These are phyloP conservation scores for Geosmithia flava DNA, from an alignment of 2,329 filamentous ascomycete genomes.

Conservation along the genomic window DNA sequence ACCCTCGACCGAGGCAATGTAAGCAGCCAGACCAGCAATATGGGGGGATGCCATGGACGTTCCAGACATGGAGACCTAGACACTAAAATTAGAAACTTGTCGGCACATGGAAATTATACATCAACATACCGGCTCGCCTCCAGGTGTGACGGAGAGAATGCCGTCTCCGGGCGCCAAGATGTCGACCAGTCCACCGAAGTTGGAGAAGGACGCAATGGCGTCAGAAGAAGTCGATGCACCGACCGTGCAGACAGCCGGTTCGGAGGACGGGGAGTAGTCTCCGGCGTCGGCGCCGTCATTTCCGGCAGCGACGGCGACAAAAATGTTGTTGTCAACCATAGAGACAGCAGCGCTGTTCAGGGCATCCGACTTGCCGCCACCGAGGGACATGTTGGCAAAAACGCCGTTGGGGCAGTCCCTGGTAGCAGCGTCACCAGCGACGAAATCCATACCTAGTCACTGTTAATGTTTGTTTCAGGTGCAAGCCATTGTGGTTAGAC, in stretches of 20 bases:
- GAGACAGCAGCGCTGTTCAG: slow-evolving; percentile 34
- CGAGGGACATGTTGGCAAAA: slow-evolving; percentile 43
- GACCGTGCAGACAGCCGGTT: slow-evolving; percentile 33
- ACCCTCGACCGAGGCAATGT: slow-evolving; percentile 31
- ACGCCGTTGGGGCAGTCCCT: slow-evolving; percentile 16
- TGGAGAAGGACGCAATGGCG: slow-evolving; percentile 30
- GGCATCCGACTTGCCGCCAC: slow-evolving; percentile 28
- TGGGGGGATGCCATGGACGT: slow-evolving; percentile 28
- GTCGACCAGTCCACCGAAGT: slow-evolving; percentile 33
- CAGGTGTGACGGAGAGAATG: slow-evolving; percentile 31
- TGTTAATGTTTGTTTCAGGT: slow-evolving; percentile 25
- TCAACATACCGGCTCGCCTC: slow-evolving; percentile 17
- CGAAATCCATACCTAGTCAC: slow-evolving; percentile 33
- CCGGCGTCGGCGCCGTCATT: slow-evolving; percentile 31
- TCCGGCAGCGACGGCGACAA: slow-evolving; percentile 42
- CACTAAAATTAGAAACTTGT: neutral
- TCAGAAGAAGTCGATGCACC: slow-evolving; percentile 28
- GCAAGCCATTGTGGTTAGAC: neutral
- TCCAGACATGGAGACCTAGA: slow-evolving; percentile 23
- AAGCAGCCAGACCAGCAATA: slow-evolving; percentile 25
- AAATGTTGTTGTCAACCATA: slow-evolving; percentile 29
- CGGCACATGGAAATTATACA: neutral
- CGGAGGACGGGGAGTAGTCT: slow-evolving; percentile 31
- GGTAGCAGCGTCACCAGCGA: slow-evolving; percentile 23
- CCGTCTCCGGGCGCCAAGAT: slow-evolving; percentile 34